phyloP scores from a whole-genome alignment of 306 rosid species.

The Fagus sylvatica region DNA sequence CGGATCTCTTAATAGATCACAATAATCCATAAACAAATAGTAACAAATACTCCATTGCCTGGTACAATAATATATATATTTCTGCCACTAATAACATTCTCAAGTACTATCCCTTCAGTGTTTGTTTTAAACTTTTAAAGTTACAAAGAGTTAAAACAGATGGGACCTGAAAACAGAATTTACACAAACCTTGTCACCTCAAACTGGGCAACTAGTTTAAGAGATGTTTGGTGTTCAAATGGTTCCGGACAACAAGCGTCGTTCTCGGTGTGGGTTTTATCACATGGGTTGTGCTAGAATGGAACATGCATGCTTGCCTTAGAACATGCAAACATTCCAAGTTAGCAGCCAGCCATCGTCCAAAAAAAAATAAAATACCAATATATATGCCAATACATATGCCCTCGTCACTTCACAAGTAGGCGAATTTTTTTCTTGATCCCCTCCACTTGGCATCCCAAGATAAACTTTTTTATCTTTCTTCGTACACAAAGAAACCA shows the following conservation, averaged over 20 bases:
- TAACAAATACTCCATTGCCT: not conserved
- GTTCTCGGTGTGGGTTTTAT: conserved; percentile 43
- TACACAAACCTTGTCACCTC: conserved; percentile 29
- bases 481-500: conserved; percentile 9
- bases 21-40: not conserved
- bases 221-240: conserved; percentile 34
- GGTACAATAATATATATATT: not conserved
- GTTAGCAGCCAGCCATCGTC: conserved; percentile 21
- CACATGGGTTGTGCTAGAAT: conserved; percentile 49
- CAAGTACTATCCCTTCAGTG: not conserved
- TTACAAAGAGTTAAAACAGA: not conserved
- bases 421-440: conserved; percentile 33
- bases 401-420: conserved; percentile 36
- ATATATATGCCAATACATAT: conserved; percentile 9
- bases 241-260: conserved; percentile 27
- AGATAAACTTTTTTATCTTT: conserved; percentile 55
- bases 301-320: conserved; percentile 45
- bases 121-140: too few relatives aligned
- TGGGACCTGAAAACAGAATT: conserved; percentile 12
- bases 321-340: conserved; percentile 44
- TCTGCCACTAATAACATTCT: not conserved
- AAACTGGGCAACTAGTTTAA: conserved; percentile 25
- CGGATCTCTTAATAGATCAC: conserved; percentile 8
- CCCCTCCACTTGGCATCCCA: conserved; percentile 51
- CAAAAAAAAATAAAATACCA: not conserved